phyloP scores from a whole-genome alignment of 2,329 filamentous ascomycete species.

The Phyllosticta citribraziliensis region DNA sequence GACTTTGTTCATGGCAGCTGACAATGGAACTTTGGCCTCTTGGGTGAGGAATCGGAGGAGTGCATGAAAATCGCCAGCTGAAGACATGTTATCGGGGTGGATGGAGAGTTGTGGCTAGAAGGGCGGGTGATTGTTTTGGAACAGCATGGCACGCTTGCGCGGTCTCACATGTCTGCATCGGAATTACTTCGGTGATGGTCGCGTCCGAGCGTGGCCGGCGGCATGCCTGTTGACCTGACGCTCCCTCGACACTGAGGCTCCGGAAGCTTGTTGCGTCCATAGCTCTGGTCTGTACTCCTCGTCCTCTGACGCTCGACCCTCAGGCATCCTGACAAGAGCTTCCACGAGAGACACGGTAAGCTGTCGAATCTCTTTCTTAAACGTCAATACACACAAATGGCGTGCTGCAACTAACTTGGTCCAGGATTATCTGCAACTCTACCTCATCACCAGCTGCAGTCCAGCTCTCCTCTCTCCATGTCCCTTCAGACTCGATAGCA shows the following conservation, averaged over 20 bases:
- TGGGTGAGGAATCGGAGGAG: conserved; percentile 49
- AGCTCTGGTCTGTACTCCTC: too few species aligned
- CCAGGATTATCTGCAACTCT: too few species aligned
- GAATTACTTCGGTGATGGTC: background rate
- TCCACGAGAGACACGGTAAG: too few species aligned
- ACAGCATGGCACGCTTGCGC: background rate
- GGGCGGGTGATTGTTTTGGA: background rate
- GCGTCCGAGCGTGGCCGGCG: background rate
- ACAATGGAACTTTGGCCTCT: conserved; percentile 48
- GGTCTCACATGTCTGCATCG: background rate
- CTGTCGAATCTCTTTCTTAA: too few species aligned
- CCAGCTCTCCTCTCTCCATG: too few species aligned
- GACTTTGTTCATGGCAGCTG: conserved; percentile 44
- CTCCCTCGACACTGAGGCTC: background rate
- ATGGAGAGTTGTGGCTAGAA: background rate
- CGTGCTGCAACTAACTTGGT: too few species aligned
- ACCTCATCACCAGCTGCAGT: too few species aligned
- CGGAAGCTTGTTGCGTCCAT: background rate
- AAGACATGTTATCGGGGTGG: conserved; percentile 19
- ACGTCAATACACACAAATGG: too few species aligned
- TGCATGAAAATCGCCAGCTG: conserved; percentile 31
- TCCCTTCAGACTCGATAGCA: background rate
- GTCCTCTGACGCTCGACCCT: too few species aligned
- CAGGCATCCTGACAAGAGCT: too few species aligned
- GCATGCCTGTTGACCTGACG: too few species aligned